phyloP scores from a whole-genome alignment of 768 basidiomycete genomes.

The Amanita pallidorosea region DNA sequence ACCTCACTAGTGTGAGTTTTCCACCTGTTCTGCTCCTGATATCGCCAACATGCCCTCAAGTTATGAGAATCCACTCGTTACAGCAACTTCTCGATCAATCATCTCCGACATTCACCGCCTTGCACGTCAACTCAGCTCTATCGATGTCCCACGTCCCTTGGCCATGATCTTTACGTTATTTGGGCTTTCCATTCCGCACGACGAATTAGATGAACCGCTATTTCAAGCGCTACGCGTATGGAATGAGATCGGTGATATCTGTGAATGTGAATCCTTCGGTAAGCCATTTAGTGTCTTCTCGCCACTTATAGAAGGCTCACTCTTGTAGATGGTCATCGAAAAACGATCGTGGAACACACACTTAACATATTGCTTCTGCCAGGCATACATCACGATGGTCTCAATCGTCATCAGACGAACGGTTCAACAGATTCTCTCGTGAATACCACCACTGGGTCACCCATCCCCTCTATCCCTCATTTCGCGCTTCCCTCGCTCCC shows the following conservation, averaged over 20 bases:
- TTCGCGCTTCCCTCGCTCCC: slow-evolving; percentile 37
- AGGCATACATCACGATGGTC: slow-evolving; percentile 46
- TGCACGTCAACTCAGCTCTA: slow-evolving; percentile 43
- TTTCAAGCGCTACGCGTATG: slow-evolving; percentile 61
- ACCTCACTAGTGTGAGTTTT: slow-evolving; percentile 27
- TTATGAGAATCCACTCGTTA: slow-evolving; percentile 74
- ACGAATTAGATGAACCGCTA: slow-evolving; percentile 26
- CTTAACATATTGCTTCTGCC: slow-evolving; percentile 70
- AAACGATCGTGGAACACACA: slow-evolving; percentile 70
- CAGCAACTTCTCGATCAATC: slow-evolving; percentile 61
- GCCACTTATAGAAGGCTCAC: neutral
- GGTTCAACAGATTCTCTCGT: slow-evolving; percentile 29
- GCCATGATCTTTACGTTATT: slow-evolving; percentile 50
- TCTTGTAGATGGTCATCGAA: slow-evolving; percentile 55
- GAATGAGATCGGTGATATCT: slow-evolving; percentile 67
- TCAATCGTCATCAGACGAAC: slow-evolving; percentile 17
- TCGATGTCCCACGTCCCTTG: slow-evolving; percentile 61
- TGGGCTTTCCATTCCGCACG: slow-evolving; percentile 26
- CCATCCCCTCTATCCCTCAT: slow-evolving; percentile 20
- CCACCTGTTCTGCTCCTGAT: slow-evolving; percentile 2
- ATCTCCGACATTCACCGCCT: slow-evolving; percentile 64
- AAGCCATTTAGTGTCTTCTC: slow-evolving; percentile 4
- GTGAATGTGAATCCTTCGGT: slow-evolving; percentile 77
- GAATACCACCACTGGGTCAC: slow-evolving; percentile 15
- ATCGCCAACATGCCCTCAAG: slow-evolving; percentile 13